A percentile compares a stretch with the other conserved stretches of the same genome.
These are phyloP conservation scores for Erythrophleum ivorense DNA, from an alignment of 331 rosid genomes.

Conservation along the genomic window DNA sequence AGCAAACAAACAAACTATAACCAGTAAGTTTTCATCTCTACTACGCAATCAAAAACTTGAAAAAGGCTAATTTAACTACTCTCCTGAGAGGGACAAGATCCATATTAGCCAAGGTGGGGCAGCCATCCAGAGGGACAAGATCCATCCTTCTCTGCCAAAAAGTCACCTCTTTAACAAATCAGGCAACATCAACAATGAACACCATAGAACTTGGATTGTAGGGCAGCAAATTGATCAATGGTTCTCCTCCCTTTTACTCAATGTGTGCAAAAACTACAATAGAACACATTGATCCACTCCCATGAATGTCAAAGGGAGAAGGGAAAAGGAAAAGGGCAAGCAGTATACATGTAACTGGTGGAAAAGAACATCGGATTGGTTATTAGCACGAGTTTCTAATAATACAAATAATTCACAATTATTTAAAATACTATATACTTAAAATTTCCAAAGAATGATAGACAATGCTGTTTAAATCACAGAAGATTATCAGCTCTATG, in stretches of 20 bases:
- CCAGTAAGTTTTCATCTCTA: not conserved
- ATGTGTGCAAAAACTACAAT: not conserved
- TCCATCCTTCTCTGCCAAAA: not conserved
- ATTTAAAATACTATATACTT: not conserved
- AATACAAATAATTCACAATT: not conserved
- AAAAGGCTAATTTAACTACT: not conserved
- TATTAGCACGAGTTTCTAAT: not conserved
- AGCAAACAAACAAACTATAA: constrained; percentile 22
- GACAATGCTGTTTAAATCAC: not conserved
- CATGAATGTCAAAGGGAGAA: not conserved
- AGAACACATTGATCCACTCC: not conserved
- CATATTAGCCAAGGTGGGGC: not conserved
- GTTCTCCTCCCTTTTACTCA: not conserved
- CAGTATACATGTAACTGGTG: not conserved
- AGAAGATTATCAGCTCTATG: not conserved
- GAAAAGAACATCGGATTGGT: not conserved
- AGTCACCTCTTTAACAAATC: not conserved
- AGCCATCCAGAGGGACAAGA: not conserved
- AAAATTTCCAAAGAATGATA: not conserved
- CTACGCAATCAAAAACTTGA: not conserved
- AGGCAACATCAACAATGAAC: not conserved
- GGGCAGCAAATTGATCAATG: not conserved
- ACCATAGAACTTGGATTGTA: not conserved
- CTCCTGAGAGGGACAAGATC: not conserved
- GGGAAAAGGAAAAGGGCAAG: not conserved